phyloP scores from a whole-genome alignment of 768 basidiomycete species.

The Serendipita sp. region DNA sequence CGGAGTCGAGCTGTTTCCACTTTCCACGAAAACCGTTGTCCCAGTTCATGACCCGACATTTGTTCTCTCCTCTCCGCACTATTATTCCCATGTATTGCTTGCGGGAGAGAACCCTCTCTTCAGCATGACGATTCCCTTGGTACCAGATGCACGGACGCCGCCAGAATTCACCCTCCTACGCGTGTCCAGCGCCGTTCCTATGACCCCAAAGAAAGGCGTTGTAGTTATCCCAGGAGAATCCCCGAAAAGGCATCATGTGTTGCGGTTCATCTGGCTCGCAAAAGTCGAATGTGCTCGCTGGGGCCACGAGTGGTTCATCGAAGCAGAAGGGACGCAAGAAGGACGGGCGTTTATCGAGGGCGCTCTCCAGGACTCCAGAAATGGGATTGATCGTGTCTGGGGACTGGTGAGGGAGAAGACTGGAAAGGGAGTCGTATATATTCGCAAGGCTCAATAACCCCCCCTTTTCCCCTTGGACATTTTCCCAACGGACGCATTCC shows the following conservation, averaged over 20 bases:
- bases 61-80: background rate
- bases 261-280: conserved; percentile 53
- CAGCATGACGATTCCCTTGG: conserved; percentile 8
- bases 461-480: background rate
- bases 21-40: conserved; percentile 23
- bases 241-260: conserved; percentile 24
- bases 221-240: background rate
- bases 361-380: conserved; percentile 7
- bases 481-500: too few species aligned
- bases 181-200: conserved; percentile 1
- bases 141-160: background rate
- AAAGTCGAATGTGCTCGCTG: conserved; percentile 32
- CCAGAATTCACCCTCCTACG: background rate
- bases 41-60: background rate
- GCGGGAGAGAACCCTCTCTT: conserved; percentile 10
- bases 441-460: conserved; percentile 1
- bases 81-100: conserved; percentile 5
- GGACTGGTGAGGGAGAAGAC: conserved; percentile 14
- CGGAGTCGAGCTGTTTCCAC: conserved; percentile 41
- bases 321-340: conserved; percentile 52
- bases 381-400: conserved; percentile 11
- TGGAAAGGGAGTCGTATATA: conserved; percentile 13
- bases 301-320: conserved; percentile 66
- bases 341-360: conserved; percentile 12
- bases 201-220: background rate